These are phyloP conservation scores for Hyphodiscus hymeniophilus DNA, from an alignment of 495 filamentous ascomycete genomes.

Conservation along the genomic window DNA sequence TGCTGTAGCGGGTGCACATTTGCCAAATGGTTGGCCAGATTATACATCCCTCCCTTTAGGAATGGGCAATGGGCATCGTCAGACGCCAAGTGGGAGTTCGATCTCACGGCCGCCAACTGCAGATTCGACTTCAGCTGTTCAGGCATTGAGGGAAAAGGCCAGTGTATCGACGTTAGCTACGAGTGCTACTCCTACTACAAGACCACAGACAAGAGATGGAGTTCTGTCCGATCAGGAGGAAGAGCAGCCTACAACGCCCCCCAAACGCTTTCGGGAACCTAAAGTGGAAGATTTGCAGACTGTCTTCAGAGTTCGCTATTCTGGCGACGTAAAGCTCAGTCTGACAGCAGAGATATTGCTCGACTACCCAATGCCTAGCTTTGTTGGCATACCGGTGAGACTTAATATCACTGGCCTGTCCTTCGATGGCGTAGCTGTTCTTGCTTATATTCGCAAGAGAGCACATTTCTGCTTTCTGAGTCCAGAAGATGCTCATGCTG, in stretches of 20 bases:
- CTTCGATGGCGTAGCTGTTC: slow-evolving; percentile 87
- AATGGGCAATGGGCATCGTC: slow-evolving; percentile 13
- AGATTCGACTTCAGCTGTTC: slow-evolving; percentile 17
- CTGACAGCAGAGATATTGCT: slow-evolving; percentile 90
- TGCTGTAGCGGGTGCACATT: slow-evolving; percentile 66
- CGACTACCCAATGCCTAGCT: slow-evolving; percentile 96
- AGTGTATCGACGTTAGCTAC: slow-evolving; percentile 46
- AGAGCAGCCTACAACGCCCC: slow-evolving; percentile 28
- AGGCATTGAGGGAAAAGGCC: slow-evolving; percentile 35
- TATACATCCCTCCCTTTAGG: slow-evolving; percentile 12
- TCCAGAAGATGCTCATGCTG: slow-evolving; percentile 71
- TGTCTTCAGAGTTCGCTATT: slow-evolving; percentile 80
- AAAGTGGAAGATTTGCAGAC: slow-evolving; percentile 72
- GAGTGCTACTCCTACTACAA: slow-evolving; percentile 30
- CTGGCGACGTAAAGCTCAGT: slow-evolving; percentile 74
- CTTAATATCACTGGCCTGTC: slow-evolving; percentile 89
- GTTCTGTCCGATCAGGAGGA: slow-evolving; percentile 22
- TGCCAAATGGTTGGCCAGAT: slow-evolving; percentile 44
- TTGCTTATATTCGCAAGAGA: slow-evolving; percentile 78
- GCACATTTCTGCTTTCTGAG: slow-evolving; percentile 90
- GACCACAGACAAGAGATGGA: slow-evolving; percentile 40
- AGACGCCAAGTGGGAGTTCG: slow-evolving; percentile 21
- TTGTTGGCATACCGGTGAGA: slow-evolving; percentile 85
- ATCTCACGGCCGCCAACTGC: slow-evolving; percentile 19
- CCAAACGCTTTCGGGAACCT: slow-evolving; percentile 33